phyloP scores from a whole-genome alignment of 2,329 filamentous ascomycete species.

The Fusarium redolens region DNA sequence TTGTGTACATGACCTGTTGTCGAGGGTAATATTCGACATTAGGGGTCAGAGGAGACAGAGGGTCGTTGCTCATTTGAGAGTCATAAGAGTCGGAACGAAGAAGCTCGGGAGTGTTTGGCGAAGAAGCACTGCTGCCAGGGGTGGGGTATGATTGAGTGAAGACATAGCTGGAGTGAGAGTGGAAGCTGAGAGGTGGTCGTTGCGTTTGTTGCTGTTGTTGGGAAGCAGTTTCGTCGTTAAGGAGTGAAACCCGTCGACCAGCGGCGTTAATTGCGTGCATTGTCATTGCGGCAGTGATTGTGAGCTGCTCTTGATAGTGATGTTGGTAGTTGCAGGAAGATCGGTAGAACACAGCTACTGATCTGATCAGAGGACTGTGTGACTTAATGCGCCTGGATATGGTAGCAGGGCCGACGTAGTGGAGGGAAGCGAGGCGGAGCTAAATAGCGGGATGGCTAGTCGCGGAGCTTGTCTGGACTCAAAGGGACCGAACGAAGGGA shows the following conservation, averaged over 20 bases:
- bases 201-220: slow-evolving; percentile 19
- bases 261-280: slow-evolving; percentile 68
- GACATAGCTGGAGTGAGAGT: slow-evolving; percentile 50
- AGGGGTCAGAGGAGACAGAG: slow-evolving; percentile 67
- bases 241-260: slow-evolving; percentile 68
- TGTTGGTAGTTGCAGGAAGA: neutral
- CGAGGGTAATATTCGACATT: slow-evolving; percentile 57
- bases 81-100: slow-evolving; percentile 71
- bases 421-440: slow-evolving; percentile 21
- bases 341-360: neutral
- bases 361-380: slow-evolving; percentile 3
- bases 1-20: slow-evolving; percentile 54
- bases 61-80: slow-evolving; percentile 67
- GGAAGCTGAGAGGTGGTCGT: slow-evolving; percentile 48
- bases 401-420: slow-evolving; percentile 21
- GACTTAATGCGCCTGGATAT: slow-evolving; percentile 18
- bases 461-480: slow-evolving; percentile 30
- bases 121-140: slow-evolving; percentile 56
- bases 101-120: slow-evolving; percentile 67
- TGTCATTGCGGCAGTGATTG: slow-evolving; percentile 23
- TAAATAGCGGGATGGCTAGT: slow-evolving; percentile 33
- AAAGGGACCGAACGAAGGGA: slow-evolving; percentile 6
- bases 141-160: slow-evolving; percentile 50
- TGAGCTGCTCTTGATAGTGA: neutral
- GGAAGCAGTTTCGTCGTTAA: slow-evolving; percentile 59